phyloP scores from a whole-genome alignment of 306 rosid genomes.

The Vachellia collinsii region DNA sequence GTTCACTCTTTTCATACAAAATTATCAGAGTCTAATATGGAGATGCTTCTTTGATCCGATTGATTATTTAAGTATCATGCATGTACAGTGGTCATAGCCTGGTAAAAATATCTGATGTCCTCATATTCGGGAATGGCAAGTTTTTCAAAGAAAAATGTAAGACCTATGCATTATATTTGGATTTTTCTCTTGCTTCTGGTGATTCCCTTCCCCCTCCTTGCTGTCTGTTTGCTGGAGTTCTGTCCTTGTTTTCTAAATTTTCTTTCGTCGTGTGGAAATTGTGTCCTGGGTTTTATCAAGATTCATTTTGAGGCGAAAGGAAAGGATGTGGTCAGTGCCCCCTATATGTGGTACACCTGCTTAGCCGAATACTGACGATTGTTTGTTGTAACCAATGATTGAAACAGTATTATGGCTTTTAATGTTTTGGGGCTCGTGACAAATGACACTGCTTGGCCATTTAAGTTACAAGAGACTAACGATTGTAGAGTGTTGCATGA shows the following conservation, averaged over 20 bases:
- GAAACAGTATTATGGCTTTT: not conserved
- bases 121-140: not conserved
- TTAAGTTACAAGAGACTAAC: not conserved
- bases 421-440: not conserved
- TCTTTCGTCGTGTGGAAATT: not conserved
- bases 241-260: not conserved
- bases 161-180: not conserved
- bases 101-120: not conserved
- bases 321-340: not conserved
- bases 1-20: not conserved
- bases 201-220: not conserved
- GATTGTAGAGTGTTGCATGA: not conserved
- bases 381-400: not conserved
- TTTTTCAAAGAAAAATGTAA: not conserved
- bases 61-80: not conserved
- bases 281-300: not conserved
- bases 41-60: not conserved
- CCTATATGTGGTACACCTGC: not conserved
- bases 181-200: not conserved
- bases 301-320: not conserved
- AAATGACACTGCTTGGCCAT: not conserved
- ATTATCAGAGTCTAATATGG: not conserved
- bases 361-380: not conserved
- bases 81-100: not conserved
- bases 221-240: not conserved